A percentile compares a stretch with the other conserved stretches of the same genome.
Evolutionary conservation across 768 basidiomycete species (phyloP).

Genomic region (Amanita pseudoporphyria): DNA sequence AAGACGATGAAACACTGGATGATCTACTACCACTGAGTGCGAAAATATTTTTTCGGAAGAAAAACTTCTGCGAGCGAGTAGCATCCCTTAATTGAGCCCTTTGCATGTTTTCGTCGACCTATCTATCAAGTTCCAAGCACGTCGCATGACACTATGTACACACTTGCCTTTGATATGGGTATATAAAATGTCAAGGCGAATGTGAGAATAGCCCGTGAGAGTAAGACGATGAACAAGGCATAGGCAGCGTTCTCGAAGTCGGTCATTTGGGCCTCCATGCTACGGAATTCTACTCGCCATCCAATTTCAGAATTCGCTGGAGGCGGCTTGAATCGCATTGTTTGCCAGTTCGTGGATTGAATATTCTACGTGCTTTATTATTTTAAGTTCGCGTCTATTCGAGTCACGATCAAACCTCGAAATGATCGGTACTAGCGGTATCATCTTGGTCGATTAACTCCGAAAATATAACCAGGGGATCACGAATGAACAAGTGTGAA

Average conservation of each 20-base stretch:
- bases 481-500: slow-evolving; percentile 94
- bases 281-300: slow-evolving; percentile 97
- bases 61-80: slow-evolving; percentile 64
- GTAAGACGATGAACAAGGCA: slow-evolving; percentile 86
- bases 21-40: slow-evolving; percentile 36
- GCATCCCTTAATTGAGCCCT: slow-evolving; percentile 84
- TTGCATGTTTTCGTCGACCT: slow-evolving; percentile 98
- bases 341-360: slow-evolving; percentile 99
- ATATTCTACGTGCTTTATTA: slow-evolving; percentile 57
- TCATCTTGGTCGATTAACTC: slow-evolving; percentile 95
- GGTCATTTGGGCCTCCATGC: slow-evolving; percentile 98
- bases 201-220: slow-evolving; percentile 87
- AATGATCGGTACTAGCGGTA: slow-evolving; percentile 80
- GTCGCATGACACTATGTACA: not conserved
- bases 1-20: slow-evolving; percentile 40
- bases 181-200: slow-evolving; percentile 94
- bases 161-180: slow-evolving; percentile 84
- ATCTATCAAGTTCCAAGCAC: slow-evolving; percentile 5
- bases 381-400: not conserved
- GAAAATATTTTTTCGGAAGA: slow-evolving; percentile 83
- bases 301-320: slow-evolving; percentile 89
- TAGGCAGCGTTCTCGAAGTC: slow-evolving; percentile 99
- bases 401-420: slow-evolving; percentile 59
- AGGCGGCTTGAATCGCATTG: slow-evolving; percentile 96
- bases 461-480: slow-evolving; percentile 91